Evolutionary conservation across 148 eudicot species (phyloP), one percentile per base, ranked within the genome.

Genomic region (Spergularia marina): DNA sequence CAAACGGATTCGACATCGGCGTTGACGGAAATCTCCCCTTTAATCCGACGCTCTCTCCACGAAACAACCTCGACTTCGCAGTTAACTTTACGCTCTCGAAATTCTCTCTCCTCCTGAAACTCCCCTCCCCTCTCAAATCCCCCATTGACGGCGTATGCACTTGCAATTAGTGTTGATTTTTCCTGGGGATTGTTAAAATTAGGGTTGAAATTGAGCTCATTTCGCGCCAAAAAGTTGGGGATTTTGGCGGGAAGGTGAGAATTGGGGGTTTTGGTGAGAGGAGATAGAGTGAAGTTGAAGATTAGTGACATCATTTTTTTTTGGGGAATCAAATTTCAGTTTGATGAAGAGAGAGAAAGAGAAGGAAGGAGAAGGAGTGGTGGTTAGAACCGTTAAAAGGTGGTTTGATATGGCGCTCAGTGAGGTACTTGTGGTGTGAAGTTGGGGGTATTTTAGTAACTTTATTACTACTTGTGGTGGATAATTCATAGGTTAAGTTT

Each of bases 41-140:
- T 88, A 59, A 95, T 81, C 65, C 92, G 71, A 0, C 99, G 89
- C 58, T 95, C 99, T 66, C 99, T 65, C 99, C 99, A 95, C 7
- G 99, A 95, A 41, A 95, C 80, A 72, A 95, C 99, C 64, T 95
- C 96, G 71, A 95, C 99, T 64, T 88, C 87, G 76, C 97, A 95
- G 21, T 80, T 76, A 36, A 92, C 97, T 79, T 82, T 79, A 60
- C 90, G 82, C 71, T 85, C 89, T 62, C 81, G 47, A 25, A 82
- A 89, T 60, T 86, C 85, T 68, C 89, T 81, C 78, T 88, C 85
- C 62, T 74, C 23, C 56, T 12, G 6, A 34, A n/a, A 68, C 0
- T 64, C 72, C 9, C 82, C 72, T 17, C 73, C 74, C 17, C 72
- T 70, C 69, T 79, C 85, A 30, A 64, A 82, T 12, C 75, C 82